phyloP scores from a whole-genome alignment of 2,329 filamentous ascomycete genomes.

The Ambrosiella cleistominuta region DNA sequence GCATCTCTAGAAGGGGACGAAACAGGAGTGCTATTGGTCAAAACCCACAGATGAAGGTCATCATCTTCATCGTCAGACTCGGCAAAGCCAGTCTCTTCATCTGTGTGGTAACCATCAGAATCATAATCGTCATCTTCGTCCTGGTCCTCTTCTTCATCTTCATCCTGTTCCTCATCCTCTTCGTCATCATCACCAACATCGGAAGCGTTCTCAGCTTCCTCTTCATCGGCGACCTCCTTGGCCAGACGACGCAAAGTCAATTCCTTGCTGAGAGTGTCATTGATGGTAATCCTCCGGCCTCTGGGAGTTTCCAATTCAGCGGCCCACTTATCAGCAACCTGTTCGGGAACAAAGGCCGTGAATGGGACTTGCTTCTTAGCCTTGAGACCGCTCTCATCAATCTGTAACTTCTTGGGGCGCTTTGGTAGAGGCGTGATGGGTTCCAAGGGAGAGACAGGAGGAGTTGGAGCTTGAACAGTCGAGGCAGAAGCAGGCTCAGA shows the following conservation, averaged over 20 bases:
- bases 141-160: constrained; percentile 39
- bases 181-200: constrained; percentile 33
- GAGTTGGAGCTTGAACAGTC: constrained; percentile 5
- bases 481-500: constrained; percentile 9
- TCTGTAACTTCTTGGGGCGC: constrained; percentile 11
- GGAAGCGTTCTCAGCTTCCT: constrained; percentile 34
- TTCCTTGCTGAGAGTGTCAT: constrained; percentile 80
- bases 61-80: constrained; percentile 49
- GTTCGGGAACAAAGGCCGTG: constrained; percentile 75
- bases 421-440: constrained; percentile 6
- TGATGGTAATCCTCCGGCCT: constrained; percentile 61
- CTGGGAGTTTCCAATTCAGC: constrained; percentile 44
- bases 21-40: constrained; percentile 23
- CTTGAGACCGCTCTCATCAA: constrained; percentile 10
- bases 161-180: constrained; percentile 34
- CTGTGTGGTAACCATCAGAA: constrained; percentile 57
- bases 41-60: constrained; percentile 44
- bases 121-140: constrained; percentile 48
- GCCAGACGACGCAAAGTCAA: constrained; percentile 71
- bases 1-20: background rate
- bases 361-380: constrained; percentile 40
- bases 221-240: constrained; percentile 84
- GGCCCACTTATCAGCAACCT: constrained; percentile 84
- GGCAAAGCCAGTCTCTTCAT: constrained; percentile 50
- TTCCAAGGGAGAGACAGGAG: constrained; percentile 3